phyloP scores from a whole-genome alignment of 805 yeast species.

The Priceomyces carsonii region DNA sequence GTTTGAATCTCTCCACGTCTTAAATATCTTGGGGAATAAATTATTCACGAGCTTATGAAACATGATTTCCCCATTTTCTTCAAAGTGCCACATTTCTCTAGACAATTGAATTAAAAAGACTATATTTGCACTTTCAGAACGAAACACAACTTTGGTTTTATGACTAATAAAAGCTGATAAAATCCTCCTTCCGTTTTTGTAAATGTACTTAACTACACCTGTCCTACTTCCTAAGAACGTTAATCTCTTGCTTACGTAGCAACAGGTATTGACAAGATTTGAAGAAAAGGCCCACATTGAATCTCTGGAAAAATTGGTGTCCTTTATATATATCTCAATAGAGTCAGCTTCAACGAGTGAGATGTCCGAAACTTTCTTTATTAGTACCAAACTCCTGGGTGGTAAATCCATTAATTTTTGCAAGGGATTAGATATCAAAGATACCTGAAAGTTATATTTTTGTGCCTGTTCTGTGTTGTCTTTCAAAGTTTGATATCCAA shows the following conservation, averaged over 20 bases:
- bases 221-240: conserved; percentile 62
- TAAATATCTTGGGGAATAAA: conserved; percentile 86
- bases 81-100: conserved; percentile 97
- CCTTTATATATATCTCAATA: conserved; percentile 79
- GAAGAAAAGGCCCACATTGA: conserved; percentile 89
- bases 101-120: conserved; percentile 86
- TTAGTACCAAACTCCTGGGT: conserved; percentile 63
- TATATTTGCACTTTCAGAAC: conserved; percentile 88
- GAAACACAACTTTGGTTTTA: conserved; percentile 75
- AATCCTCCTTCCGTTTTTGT: conserved; percentile 63
- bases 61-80: conserved; percentile 92
- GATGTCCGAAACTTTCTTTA: conserved; percentile 44
- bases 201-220: conserved; percentile 62
- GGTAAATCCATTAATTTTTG: conserved; percentile 64
- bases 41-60: conserved; percentile 91
- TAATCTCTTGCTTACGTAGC: conserved; percentile 65
- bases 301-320: conserved; percentile 79
- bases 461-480: conserved; percentile 10
- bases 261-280: conserved; percentile 58
- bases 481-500: conserved; percentile 3
- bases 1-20: conserved; percentile 81
- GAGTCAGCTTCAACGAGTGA: conserved; percentile 70
- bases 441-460: conserved; percentile 42
- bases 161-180: conserved; percentile 77
- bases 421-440: conserved; percentile 60